Conservation (phyloP, 192 early-diverging fungal species). For the Rhizophagus clarus region DNA sequence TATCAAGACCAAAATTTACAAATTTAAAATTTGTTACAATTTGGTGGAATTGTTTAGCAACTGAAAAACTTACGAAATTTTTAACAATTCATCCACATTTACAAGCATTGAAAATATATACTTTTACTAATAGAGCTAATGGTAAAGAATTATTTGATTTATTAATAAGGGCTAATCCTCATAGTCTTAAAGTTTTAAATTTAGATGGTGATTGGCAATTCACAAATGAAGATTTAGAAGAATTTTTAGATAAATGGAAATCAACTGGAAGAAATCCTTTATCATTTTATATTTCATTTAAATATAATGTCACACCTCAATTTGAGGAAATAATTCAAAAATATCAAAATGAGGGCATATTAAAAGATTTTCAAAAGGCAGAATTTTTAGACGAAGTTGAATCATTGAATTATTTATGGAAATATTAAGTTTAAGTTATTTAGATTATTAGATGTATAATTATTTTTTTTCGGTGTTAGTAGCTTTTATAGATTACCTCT, state of each 20-base stretch:
- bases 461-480: not conserved
- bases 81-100: not conserved
- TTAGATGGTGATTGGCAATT: conserved; percentile 4
- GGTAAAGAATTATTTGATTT: not conserved
- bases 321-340: not conserved
- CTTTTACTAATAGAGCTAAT: not conserved
- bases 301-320: not conserved
- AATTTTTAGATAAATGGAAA: not conserved
- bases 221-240: not conserved
- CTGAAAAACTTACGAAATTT: not conserved
- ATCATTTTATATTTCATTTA: not conserved
- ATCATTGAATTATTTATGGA: not conserved
- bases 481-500: not conserved
- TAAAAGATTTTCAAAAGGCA: not conserved
- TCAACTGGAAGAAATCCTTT: not conserved
- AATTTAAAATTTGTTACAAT: not conserved
- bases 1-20: not conserved
- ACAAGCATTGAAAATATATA: conserved; percentile 3
- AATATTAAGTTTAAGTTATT: not conserved
- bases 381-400: conserved; percentile 13
- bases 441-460: not conserved
- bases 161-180: not conserved
- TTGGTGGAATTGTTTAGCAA: not conserved
- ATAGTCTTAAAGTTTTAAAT: not conserved
- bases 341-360: not conserved